Conservation (phyloP, 352 stramenopile genomes). For the Phytophthora meadii region DNA sequence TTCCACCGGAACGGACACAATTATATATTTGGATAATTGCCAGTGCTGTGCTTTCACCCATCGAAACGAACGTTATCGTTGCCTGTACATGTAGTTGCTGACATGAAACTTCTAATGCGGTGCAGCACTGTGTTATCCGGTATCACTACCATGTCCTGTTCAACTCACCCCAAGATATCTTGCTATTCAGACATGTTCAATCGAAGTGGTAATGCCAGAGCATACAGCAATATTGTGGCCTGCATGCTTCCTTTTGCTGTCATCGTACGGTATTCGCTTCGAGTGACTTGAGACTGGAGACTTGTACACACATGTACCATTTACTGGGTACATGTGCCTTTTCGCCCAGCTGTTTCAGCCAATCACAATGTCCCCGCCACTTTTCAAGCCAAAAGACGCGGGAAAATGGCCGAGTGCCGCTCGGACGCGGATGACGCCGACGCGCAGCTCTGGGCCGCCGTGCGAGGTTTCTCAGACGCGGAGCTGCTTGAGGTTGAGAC, state of each 20-base stretch:
- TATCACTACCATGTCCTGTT: too few species aligned
- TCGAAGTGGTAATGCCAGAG: too few species aligned
- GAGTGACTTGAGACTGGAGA: too few species aligned
- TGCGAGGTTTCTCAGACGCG: constrained; percentile 37
- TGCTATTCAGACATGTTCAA: too few species aligned
- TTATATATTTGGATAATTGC: too few species aligned
- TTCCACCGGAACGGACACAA: too few species aligned
- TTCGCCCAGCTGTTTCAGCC: constrained; percentile 16
- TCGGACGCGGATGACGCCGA: constrained; percentile 3
- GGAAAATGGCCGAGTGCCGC: constrained; percentile 11
- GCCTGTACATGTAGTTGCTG: constrained; percentile 8
- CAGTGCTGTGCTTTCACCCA: background rate
- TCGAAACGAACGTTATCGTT: constrained; percentile 21
- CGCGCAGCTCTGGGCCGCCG: constrained; percentile 38
- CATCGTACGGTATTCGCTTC: too few species aligned
- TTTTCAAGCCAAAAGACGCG: constrained; percentile 12
- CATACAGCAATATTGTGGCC: too few species aligned
- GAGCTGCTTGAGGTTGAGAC: constrained; percentile 21
- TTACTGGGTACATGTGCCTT: background rate
- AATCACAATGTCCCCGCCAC: constrained; percentile 2
- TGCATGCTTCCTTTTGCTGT: too few species aligned
- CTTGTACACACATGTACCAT: background rate
- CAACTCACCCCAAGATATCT: too few species aligned
- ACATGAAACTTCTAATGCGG: background rate
- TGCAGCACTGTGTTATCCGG: too few species aligned